Percentiles rank a stretch among this genome's conserved stretches.
These are phyloP conservation scores for Angophora floribunda DNA, from an alignment of 345 rosid species.

Conservation along the genomic window DNA sequence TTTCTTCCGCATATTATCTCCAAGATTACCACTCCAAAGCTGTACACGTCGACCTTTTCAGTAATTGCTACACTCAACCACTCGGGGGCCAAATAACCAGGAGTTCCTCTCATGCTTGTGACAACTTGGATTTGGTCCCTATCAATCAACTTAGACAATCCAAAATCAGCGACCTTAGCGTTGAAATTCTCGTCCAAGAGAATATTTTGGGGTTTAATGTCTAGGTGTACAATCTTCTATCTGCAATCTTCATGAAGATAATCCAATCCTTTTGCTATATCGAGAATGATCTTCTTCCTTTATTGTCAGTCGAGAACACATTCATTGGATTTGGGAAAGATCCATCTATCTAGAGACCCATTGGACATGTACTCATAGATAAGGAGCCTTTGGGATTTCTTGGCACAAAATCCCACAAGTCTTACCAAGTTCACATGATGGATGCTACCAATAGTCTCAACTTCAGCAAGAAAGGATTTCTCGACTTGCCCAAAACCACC, in stretches of 20 bases:
- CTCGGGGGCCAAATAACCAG: slow-evolving; percentile 4
- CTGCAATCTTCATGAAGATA: slow-evolving; percentile 24
- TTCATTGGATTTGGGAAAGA: neutral
- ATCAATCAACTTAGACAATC: slow-evolving; percentile 2
- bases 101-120: slow-evolving; percentile 4
- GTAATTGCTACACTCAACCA: neutral
- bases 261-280: slow-evolving; percentile 16
- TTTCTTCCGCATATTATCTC: slow-evolving; percentile 11
- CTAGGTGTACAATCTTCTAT: slow-evolving; percentile 5
- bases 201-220: slow-evolving; percentile 8
- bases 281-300: slow-evolving; percentile 18
- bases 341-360: slow-evolving; percentile 19
- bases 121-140: neutral
- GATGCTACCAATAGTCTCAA: slow-evolving; percentile 17
- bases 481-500: slow-evolving; percentile 6
- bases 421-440: slow-evolving; percentile 24
- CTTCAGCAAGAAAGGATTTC: slow-evolving; percentile 16
- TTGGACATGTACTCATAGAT: slow-evolving; percentile 15
- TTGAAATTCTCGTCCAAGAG: neutral
- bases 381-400: slow-evolving; percentile 11
- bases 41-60: slow-evolving; percentile 9
- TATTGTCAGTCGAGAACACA: slow-evolving; percentile 3
- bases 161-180: slow-evolving; percentile 5
- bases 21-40: slow-evolving; percentile 16
- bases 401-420: slow-evolving; percentile 16